Evolutionary conservation across 2,329 filamentous ascomycete species (phyloP), one percentile per base, ranked within the genome.

Genomic region (Tolypocladium guangdongense): DNA sequence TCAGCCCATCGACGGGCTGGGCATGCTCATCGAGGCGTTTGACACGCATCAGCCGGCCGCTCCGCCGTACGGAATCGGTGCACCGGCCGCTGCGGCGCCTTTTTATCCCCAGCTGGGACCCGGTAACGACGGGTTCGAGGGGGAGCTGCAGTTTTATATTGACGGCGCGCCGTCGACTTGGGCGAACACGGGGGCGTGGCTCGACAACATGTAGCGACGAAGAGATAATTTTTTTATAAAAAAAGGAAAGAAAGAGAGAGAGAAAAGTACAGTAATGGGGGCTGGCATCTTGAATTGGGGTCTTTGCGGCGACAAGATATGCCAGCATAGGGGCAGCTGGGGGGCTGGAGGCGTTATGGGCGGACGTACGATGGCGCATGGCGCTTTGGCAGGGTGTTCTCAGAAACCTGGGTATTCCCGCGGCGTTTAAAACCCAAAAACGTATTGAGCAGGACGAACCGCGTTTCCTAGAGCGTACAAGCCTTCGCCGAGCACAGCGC

Each of bases 41-140:
- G 65, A 71, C 51, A 66, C 67, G 37, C 51, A 62, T n/a, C 63
- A 62, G 7, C 55, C 59, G 10, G 52, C 48, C 30, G 47, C 48
- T 11, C 16, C 56, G 35, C 52, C 54, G 4, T 64, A 63, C 49
- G 38, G 41, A 11, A 35, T 53, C 18, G 45, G 35, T 2, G 45
- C 39, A 1, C 24, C 37, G 10, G 33, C 48, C 24, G 46, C 8
- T 11, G 16, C 48, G 4, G 24, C 38, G 16, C 27, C 48, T 1
- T 58, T 53, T 14, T 56, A 58, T 11, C 51, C 56, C 16, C 56
- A 53, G 37, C 60, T 71, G 5, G 64, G 62, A 2, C 66, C 68
- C n/a, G 60, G 64, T 8, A 69, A 69, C 45, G 75, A 78, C 53
- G 75, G 75, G 2, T 78, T 72, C 55, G 71, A 76, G 56, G 66